Percentiles rank a stretch among this genome's conserved stretches.
These are phyloP conservation scores for Pyrus betulifolia DNA, from an alignment of 306 rosid species.

Conservation along the genomic window DNA sequence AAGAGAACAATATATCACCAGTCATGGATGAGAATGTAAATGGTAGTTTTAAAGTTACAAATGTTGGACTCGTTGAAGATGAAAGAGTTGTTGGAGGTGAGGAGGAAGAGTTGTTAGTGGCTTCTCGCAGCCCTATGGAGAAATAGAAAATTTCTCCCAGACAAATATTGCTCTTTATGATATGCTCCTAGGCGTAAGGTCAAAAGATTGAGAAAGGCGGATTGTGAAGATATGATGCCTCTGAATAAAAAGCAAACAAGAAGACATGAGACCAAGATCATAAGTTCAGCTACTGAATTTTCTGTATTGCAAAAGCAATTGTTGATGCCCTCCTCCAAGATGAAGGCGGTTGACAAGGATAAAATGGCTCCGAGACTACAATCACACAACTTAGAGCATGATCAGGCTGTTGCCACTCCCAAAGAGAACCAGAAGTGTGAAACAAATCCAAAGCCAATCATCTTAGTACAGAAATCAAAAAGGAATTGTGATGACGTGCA, in stretches of 20 bases:
- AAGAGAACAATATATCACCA: background rate
- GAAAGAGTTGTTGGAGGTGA: slow-evolving; percentile 12
- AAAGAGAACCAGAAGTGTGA: slow-evolving; percentile 11
- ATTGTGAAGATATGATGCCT: background rate
- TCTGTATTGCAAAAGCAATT: slow-evolving; percentile 14
- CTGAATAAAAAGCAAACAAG: slow-evolving; percentile 1
- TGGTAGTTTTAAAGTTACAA: background rate
- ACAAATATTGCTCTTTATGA: background rate
- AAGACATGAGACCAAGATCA: background rate
- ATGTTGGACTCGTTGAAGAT: background rate
- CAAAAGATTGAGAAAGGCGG: background rate
- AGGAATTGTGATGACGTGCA: slow-evolving; percentile 10
- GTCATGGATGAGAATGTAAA: slow-evolving; percentile 2
- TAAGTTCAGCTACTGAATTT: slow-evolving; percentile 1
- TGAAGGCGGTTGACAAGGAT: slow-evolving; percentile 7
- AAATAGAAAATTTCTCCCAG: background rate
- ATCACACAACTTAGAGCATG: background rate
- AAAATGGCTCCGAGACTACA: slow-evolving; percentile 4
- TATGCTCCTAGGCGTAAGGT: background rate
- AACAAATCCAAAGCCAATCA: slow-evolving; percentile 3
- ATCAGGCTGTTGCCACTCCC: background rate
- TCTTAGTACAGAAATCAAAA: slow-evolving; percentile 13
- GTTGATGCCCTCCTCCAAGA: slow-evolving; percentile 3
- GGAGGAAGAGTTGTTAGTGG: slow-evolving; percentile 3
- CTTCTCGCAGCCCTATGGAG: slow-evolving; percentile 8